phyloP scores from a whole-genome alignment of 495 filamentous ascomycete species.

The Clavariopsis aquatica region DNA sequence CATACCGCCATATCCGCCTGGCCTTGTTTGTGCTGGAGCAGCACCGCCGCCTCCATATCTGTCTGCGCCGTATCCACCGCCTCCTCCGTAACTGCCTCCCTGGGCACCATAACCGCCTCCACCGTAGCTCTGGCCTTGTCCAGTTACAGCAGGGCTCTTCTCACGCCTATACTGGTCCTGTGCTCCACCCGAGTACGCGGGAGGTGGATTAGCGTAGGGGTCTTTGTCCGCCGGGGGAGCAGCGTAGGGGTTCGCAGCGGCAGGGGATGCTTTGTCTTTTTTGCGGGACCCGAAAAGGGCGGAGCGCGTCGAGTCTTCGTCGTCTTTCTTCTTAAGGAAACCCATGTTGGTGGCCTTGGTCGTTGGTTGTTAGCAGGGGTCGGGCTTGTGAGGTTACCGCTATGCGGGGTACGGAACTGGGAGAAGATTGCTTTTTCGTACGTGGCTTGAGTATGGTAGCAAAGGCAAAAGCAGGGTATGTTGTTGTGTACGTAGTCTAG shows the following conservation, averaged over 20 bases:
- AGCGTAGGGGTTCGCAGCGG: conserved; percentile 43
- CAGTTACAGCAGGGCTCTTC: conserved; percentile 45
- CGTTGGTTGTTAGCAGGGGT: conserved; percentile 1
- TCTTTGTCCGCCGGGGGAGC: conserved; percentile 23
- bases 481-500: background rate
- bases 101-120: conserved; percentile 21
- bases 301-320: conserved; percentile 35
- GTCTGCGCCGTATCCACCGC: conserved; percentile 22
- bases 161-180: conserved; percentile 34
- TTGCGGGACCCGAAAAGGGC: conserved; percentile 41
- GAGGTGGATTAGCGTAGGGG: conserved; percentile 35
- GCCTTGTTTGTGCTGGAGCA: background rate
- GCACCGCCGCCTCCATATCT: conserved; percentile 39
- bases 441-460: background rate
- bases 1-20: conserved; percentile 37
- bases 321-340: conserved; percentile 40
- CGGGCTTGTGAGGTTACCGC: background rate
- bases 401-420: background rate
- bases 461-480: background rate
- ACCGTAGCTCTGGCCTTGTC: conserved; percentile 27
- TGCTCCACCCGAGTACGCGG: conserved; percentile 31
- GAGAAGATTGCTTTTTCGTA: background rate
- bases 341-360: conserved; percentile 32
- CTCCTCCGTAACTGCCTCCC: conserved; percentile 4
- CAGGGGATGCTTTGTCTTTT: conserved; percentile 34